A percentile compares a stretch with the other conserved stretches of the same genome.
These are phyloP conservation scores for Boletus huronensis DNA, from an alignment of 768 basidiomycete genomes.

Conservation along the genomic window DNA sequence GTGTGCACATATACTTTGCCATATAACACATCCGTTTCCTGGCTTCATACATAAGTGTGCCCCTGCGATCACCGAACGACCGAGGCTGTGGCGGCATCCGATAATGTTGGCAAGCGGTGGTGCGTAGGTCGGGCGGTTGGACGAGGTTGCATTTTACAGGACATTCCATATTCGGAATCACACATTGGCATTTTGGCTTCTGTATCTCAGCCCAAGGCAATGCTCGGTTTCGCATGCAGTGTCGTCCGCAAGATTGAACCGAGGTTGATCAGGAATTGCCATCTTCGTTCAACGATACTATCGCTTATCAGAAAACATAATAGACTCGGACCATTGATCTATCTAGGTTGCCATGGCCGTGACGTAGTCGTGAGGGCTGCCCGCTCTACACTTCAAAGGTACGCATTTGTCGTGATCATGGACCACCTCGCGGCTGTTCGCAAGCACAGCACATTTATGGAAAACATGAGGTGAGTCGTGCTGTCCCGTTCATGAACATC, in stretches of 20 bases:
- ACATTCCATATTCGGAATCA: constrained; percentile 27
- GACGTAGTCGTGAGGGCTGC: constrained; percentile 24
- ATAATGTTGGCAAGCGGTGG: constrained; percentile 15
- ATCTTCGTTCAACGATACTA: background rate
- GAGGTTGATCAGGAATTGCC: constrained; percentile 9
- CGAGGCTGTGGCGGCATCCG: constrained; percentile 15
- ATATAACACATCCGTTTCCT: constrained; percentile 5
- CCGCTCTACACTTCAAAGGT: constrained; percentile 24
- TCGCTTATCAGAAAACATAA: constrained; percentile 14
- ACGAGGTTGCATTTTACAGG: constrained; percentile 21
- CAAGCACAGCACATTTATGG: constrained; percentile 31
- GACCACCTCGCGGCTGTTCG: constrained; percentile 32
- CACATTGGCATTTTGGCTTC: constrained; percentile 1
- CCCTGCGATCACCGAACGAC: constrained; percentile 9
- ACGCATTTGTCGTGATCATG: constrained; percentile 33
- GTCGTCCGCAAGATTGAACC: background rate
- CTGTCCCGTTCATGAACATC: constrained; percentile 29
- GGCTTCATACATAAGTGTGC: constrained; percentile 2
- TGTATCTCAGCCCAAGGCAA: constrained; percentile 6
- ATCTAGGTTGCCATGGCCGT: constrained; percentile 24
- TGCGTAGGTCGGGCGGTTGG: constrained; percentile 7
- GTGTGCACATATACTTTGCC: constrained; percentile 27
- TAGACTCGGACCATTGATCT: constrained; percentile 2
- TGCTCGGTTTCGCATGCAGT: constrained; percentile 15
- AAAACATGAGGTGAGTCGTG: constrained; percentile 39